A percentile compares a stretch with the other conserved stretches of the same genome.
Evolutionary conservation across 768 basidiomycete genomes (phyloP).

Genomic region (Glaciozyma antarctica): DNA sequence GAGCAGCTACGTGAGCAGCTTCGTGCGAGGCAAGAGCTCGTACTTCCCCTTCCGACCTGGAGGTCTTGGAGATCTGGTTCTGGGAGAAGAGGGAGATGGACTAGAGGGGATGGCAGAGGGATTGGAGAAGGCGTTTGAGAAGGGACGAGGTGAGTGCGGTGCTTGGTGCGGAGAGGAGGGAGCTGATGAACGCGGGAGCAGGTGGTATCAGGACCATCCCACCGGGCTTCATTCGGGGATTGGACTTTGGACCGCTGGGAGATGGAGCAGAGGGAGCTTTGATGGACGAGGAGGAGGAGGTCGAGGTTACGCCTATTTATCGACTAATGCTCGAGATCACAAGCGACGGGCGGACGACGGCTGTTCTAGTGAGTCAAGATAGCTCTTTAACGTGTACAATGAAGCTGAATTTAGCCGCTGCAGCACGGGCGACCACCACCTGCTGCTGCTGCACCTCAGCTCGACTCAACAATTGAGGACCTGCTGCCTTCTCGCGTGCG

Average conservation of each 20-base stretch:
- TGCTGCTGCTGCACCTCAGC: slow-evolving; percentile 37
- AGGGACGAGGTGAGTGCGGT: slow-evolving; percentile 21
- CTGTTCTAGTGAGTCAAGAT: neutral
- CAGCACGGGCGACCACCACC: neutral
- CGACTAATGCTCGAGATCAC: slow-evolving; percentile 31
- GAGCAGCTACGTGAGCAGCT: slow-evolving; percentile 56
- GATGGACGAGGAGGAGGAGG: slow-evolving; percentile 36
- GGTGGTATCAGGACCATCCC: slow-evolving; percentile 55
- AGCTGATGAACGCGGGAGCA: neutral
- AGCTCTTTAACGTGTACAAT: too few relatives aligned
- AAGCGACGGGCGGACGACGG: slow-evolving; percentile 9
- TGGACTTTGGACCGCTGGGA: slow-evolving; percentile 48
- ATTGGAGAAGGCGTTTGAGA: slow-evolving; percentile 36
- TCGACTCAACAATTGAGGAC: slow-evolving; percentile 58
- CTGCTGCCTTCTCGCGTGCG: slow-evolving; percentile 52
- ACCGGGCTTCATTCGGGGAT: slow-evolving; percentile 72
- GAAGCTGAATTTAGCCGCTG: too few relatives aligned
- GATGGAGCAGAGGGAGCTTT: slow-evolving; percentile 38
- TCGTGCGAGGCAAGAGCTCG: slow-evolving; percentile 87
- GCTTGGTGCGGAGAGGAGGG: neutral
- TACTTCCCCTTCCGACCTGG: slow-evolving; percentile 92
- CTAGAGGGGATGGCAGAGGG: slow-evolving; percentile 13
- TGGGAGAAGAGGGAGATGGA: slow-evolving; percentile 43
- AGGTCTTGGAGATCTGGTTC: slow-evolving; percentile 61
- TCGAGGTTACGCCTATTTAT: slow-evolving; percentile 33